Conservation (phyloP, 306 rosid genomes). For the Lathyrus aphaca region DNA sequence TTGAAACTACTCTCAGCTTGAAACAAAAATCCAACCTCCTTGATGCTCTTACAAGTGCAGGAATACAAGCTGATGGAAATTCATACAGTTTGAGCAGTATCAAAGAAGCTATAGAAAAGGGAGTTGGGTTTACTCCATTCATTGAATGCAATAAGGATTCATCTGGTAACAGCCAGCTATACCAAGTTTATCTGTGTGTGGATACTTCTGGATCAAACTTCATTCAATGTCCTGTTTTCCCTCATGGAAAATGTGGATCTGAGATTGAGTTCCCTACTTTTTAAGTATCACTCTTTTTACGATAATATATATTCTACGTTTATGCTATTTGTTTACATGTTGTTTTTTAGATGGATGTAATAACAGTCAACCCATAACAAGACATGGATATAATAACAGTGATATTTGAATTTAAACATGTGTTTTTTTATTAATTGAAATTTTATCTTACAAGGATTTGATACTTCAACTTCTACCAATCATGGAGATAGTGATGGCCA, state of each 20-base stretch:
- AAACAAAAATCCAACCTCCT: constrained; percentile 54
- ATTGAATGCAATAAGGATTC: constrained; percentile 60
- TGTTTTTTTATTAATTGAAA: no score
- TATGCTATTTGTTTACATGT: neutral
- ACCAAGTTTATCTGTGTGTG: constrained; percentile 59
- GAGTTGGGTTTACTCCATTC: constrained; percentile 42
- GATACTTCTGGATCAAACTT: constrained; percentile 46
- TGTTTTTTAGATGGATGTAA: neutral
- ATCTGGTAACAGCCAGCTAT: constrained; percentile 51
- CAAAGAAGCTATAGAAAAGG: constrained; percentile 44
- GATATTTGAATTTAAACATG: no score
- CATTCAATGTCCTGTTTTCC: constrained; percentile 57
- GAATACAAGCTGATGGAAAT: constrained; percentile 52
- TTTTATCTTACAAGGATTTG: no score
- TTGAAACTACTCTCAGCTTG: constrained; percentile 56
- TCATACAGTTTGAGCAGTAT: constrained; percentile 51
- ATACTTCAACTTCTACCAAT: no score
- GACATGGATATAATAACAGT: no score
- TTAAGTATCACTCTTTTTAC: neutral
- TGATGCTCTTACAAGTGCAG: constrained; percentile 55
- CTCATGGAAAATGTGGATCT: constrained; percentile 41
- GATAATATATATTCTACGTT: neutral
- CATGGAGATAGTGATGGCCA: no score
- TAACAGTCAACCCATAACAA: no score
- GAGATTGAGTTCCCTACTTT: constrained; percentile 58